Evolutionary conservation across 2,329 filamentous ascomycete genomes (phyloP).

Genomic region (Ophiostoma novo-ulmi): DNA sequence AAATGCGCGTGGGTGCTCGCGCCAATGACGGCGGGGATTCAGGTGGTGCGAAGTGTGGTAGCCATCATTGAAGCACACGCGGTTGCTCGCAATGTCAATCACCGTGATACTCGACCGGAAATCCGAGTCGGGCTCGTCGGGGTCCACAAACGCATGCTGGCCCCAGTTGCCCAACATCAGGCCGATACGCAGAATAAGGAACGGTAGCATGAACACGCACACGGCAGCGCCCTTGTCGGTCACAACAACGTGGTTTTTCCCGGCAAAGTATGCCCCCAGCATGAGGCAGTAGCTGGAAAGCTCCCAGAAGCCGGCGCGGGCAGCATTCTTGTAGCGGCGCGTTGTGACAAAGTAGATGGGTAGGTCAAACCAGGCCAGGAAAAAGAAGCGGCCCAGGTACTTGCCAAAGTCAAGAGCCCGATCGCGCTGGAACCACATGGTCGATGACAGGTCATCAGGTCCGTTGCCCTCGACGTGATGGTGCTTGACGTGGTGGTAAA

Average conservation of each 20-base stretch:
- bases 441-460: conserved; percentile 68
- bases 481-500: conserved; percentile 80
- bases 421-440: conserved; percentile 71
- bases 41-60: conserved; percentile 79
- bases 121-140: conserved; percentile 68
- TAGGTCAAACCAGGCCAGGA: conserved; percentile 69
- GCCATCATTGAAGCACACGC: conserved; percentile 77
- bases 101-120: conserved; percentile 74
- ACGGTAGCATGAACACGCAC: conserved; percentile 62
- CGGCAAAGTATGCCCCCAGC: conserved; percentile 37
- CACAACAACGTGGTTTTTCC: conserved; percentile 35
- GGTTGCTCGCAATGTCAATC: conserved; percentile 73
- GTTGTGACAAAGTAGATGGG: conserved; percentile 67
- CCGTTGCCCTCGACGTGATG: conserved; percentile 78
- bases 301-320: conserved; percentile 59
- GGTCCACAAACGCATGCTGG: conserved; percentile 76
- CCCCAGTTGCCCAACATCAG: conserved; percentile 83
- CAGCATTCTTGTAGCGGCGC: conserved; percentile 49
- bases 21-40: conserved; percentile 74
- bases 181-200: conserved; percentile 61
- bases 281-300: conserved; percentile 50
- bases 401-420: conserved; percentile 59
- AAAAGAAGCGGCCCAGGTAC: conserved; percentile 68
- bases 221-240: conserved; percentile 53
- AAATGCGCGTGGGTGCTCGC: conserved; percentile 71